Conservation (phyloP, 2,329 filamentous ascomycete genomes). For the Arthrinium phaeospermum region DNA sequence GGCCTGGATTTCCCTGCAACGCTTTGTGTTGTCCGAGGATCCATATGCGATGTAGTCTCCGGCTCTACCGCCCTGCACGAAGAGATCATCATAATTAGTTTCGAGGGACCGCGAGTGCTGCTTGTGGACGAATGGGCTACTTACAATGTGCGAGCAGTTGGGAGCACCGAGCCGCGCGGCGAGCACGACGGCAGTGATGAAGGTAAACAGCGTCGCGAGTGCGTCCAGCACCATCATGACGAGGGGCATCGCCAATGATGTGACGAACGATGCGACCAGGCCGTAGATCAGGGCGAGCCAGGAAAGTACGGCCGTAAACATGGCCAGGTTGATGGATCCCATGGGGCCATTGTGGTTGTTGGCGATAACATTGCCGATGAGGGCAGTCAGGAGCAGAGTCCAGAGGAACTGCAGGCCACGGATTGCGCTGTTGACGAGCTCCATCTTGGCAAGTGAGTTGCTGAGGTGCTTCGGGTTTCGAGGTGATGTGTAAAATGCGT, state of each 20-base stretch:
- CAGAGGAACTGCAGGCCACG: constrained; percentile 57
- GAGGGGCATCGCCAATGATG: constrained; percentile 32
- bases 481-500: neutral
- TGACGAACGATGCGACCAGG: constrained; percentile 33
- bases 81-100: constrained; percentile 18
- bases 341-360: constrained; percentile 51
- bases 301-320: constrained; percentile 71
- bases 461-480: neutral
- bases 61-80: constrained; percentile 45
- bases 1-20: constrained; percentile 78
- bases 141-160: constrained; percentile 58
- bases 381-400: constrained; percentile 58
- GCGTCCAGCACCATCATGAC: constrained; percentile 34
- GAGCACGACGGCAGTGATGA: constrained; percentile 73
- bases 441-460: constrained; percentile 19
- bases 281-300: constrained; percentile 67
- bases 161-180: constrained; percentile 71
- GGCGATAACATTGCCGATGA: constrained; percentile 65
- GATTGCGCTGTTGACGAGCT: constrained; percentile 51
- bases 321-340: constrained; percentile 65
- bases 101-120: neutral
- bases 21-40: constrained; percentile 62
- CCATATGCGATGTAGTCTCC: constrained; percentile 67
- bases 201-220: constrained; percentile 69
- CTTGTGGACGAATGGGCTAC: constrained; percentile 2